A percentile compares a stretch with the other conserved stretches of the same genome.
phyloP scores from a whole-genome alignment of 306 rosid species.

The Nissolia schottii region DNA sequence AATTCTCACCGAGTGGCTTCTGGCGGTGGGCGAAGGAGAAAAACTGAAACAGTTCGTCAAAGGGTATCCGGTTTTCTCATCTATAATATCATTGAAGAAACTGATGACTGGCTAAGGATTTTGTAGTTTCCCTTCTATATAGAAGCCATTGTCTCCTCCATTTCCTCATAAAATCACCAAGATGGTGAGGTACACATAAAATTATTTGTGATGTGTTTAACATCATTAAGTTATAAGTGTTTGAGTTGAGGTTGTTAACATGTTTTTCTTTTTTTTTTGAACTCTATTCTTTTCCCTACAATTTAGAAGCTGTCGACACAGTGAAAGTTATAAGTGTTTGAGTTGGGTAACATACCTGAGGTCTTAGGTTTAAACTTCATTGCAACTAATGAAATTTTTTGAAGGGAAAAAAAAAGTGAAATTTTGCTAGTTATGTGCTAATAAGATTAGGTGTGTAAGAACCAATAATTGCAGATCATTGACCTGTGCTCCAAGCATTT shows the following conservation, averaged over 20 bases:
- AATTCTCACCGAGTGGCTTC: slow-evolving; percentile 75
- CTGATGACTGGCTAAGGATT: not conserved
- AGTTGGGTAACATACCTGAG: too few relatives aligned
- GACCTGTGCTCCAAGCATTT: not conserved
- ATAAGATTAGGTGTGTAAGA: not conserved
- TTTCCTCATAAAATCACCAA: not conserved
- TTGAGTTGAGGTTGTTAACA: not conserved
- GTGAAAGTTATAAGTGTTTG: too few relatives aligned
- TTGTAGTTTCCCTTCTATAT: not conserved
- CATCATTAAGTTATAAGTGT: too few relatives aligned
- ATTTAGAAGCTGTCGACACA: not conserved
- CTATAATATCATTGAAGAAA: slow-evolving; percentile 2
- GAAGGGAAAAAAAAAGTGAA: too few relatives aligned
- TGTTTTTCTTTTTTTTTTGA: not conserved
- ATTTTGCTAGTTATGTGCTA: not conserved
- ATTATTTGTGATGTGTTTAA: not conserved
- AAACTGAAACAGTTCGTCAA: slow-evolving; percentile 42
- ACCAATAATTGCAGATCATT: not conserved
- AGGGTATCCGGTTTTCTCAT: slow-evolving; percentile 40
- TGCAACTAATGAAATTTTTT: too few relatives aligned
- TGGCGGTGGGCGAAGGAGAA: slow-evolving; percentile 42
- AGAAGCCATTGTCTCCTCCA: not conserved
- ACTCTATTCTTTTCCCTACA: not conserved
- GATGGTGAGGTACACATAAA: not conserved
- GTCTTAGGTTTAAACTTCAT: too few relatives aligned